Evolutionary conservation across 169 alveolate species (phyloP), one percentile per base, ranked within the genome.

Genomic region (Eimeria acervulina): DNA sequence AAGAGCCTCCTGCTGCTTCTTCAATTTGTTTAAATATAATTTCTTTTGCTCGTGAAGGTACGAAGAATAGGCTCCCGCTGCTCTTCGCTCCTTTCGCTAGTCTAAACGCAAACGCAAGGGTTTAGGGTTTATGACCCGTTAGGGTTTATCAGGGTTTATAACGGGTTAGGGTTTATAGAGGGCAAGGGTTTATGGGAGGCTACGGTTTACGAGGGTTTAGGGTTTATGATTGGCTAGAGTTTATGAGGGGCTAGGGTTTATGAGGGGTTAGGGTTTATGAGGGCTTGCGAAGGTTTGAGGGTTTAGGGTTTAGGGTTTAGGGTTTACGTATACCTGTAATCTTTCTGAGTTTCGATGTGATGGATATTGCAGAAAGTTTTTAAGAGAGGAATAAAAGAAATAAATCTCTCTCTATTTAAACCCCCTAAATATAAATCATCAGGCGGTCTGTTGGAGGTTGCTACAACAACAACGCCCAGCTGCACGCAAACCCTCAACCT

Each of bases 401-500:
- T 83, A 93, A 98, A 98, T 52, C 98, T 85, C 83, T 96, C 95
- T 55, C 99, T 96, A 59, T 98, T 96, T n/a, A 98, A 93, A 13
- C 99, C 99, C 74, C 97, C 97, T 42, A 93, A 78, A 89, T 98
- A 98, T 10, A 98, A 96, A 23, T 98, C 99, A 33, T 97, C 97
- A 36, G 99, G 99, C 36, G 99, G 98, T 78, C 99, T 95, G 80
- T 98, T 98, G 10, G 98, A 97, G 5, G 99, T 98, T 31, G 98
- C 97, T 6, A 98, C 94, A 19, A 98, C 95, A 0, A 97, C 42
- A 0, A 55, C 96, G 21, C 98, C 97, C 17, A 95, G 93, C 85
- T 97, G 94, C 12, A 92, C 95, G 13, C 52, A 38, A 40, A 66
- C 52, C 59, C 31, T 44, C 4, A 78, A 21, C 15, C 51, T 33